Percentiles rank a stretch among this genome's conserved stretches.
Conservation (phyloP, 2,329 filamentous ascomycete genomes). For the Dendryphion nanum region DNA sequence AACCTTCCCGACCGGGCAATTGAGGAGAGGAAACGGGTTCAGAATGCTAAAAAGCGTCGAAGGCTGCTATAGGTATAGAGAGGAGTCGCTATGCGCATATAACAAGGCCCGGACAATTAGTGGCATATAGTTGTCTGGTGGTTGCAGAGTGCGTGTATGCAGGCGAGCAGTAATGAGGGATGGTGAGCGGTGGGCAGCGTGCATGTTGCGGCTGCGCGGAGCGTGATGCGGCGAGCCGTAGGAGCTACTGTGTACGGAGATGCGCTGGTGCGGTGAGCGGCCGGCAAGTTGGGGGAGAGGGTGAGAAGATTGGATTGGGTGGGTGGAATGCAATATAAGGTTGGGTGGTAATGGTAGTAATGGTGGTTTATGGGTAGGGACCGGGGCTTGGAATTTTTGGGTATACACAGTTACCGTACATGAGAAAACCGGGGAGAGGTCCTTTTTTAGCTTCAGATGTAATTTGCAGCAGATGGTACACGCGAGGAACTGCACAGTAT, state of each 20-base stretch:
- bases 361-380: slow-evolving; percentile 12
- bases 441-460: too few species aligned
- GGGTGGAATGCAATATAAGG: slow-evolving; percentile 17
- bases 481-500: too few species aligned
- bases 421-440: too few species aligned
- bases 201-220: too few species aligned
- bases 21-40: slow-evolving; percentile 3
- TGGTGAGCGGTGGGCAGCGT: too few species aligned
- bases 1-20: slow-evolving; percentile 24
- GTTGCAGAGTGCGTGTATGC: slow-evolving; percentile 5
- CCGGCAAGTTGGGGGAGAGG: slow-evolving; percentile 2
- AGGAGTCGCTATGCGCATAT: slow-evolving; percentile 22
- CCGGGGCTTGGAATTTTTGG: too few species aligned
- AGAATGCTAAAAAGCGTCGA: slow-evolving; percentile 26
- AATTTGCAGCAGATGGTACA: too few species aligned
- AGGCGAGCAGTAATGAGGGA: too few species aligned
- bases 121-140: slow-evolving; percentile 3
- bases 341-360: slow-evolving; percentile 13
- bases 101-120: slow-evolving; percentile 13
- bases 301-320: slow-evolving; percentile 3
- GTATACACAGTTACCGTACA: too few species aligned
- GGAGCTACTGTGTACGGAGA: too few species aligned
- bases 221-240: too few species aligned
- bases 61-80: slow-evolving; percentile 34
- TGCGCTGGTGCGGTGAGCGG: too few species aligned